Conservation (phyloP, 345 rosid genomes). For the Populus nigra region DNA sequence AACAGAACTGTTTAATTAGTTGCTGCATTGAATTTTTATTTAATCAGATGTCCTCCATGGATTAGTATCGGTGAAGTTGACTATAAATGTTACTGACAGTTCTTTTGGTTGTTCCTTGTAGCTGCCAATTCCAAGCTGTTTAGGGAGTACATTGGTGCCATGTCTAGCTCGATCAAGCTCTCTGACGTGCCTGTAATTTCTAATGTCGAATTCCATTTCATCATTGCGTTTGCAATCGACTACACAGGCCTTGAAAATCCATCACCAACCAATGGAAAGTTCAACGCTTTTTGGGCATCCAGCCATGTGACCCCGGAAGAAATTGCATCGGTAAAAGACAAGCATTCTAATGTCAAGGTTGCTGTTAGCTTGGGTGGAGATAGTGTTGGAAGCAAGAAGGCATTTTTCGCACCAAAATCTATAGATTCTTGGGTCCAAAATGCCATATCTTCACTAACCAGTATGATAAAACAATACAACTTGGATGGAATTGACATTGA, state of each 20-base stretch:
- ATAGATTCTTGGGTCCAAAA: constrained; percentile 7
- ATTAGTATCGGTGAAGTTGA: too few relatives aligned
- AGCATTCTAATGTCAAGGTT: not conserved
- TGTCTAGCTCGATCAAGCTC: not conserved
- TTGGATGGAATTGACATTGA: constrained; percentile 10
- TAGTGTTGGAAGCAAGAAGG: not conserved
- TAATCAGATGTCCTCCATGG: too few relatives aligned
- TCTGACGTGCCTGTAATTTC: not conserved
- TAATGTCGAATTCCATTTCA: constrained; percentile 4
- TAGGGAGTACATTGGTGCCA: not conserved
- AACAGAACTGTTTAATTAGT: too few relatives aligned
- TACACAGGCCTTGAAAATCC: not conserved
- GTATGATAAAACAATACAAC: not conserved
- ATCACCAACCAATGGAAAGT: constrained; percentile 8
- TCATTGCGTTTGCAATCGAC: constrained; percentile 5
- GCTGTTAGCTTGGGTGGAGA: constrained; percentile 5
- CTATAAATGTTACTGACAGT: too few relatives aligned
- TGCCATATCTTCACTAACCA: constrained; percentile 1
- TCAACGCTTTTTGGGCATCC: constrained; percentile 1
- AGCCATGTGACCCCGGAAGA: not conserved
- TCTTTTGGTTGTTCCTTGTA: not conserved
- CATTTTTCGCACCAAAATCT: constrained; percentile 5
- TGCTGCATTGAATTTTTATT: too few relatives aligned
- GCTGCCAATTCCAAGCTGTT: not conserved
- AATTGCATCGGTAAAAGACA: not conserved